Percentiles rank a stretch among this genome's conserved stretches.
phyloP scores from a whole-genome alignment of 495 filamentous ascomycete genomes.

The Hypoxylon cercidicola region DNA sequence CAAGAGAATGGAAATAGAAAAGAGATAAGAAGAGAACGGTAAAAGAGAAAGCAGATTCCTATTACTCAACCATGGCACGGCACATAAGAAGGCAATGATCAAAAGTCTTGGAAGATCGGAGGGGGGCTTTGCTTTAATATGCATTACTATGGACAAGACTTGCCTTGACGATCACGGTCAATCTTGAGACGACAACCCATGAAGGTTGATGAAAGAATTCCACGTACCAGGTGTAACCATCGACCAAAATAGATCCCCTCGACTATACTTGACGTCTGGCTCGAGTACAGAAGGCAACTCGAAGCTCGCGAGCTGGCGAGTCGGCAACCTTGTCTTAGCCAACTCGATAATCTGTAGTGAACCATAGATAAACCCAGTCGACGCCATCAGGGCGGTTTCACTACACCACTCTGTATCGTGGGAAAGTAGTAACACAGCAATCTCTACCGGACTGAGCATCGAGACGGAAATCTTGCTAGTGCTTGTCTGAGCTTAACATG shows the following conservation, averaged over 20 bases:
- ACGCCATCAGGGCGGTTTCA: conserved; percentile 33
- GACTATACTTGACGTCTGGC: conserved; percentile 35
- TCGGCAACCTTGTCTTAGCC: conserved; percentile 30
- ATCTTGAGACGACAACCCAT: conserved; percentile 35
- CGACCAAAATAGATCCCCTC: conserved; percentile 29
- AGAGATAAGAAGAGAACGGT: conserved; percentile 31
- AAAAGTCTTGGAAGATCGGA: conserved; percentile 48
- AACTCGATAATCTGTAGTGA: conserved; percentile 21
- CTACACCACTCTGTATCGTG: conserved; percentile 13
- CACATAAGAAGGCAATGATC: conserved; percentile 35
- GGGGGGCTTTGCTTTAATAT: conserved; percentile 37
- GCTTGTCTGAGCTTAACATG: conserved; percentile 33
- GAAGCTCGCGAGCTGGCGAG: conserved; percentile 32
- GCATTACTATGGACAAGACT: conserved; percentile 32
- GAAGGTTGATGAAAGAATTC: conserved; percentile 20
- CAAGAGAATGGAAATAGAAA: conserved; percentile 41
- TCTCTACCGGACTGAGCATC: conserved; percentile 26
- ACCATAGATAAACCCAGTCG: conserved; percentile 21
- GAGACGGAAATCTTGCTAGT: conserved; percentile 26
- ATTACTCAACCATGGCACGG: conserved; percentile 31
- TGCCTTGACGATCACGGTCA: conserved; percentile 32
- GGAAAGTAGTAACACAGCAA: conserved; percentile 17
- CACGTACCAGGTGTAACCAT: conserved; percentile 9
- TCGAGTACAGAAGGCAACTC: conserved; percentile 23
- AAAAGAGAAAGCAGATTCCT: conserved; percentile 31